Evolutionary conservation across 1,139 yeast species (phyloP).

Genomic region (Blastobotrys buckinghamii): DNA sequence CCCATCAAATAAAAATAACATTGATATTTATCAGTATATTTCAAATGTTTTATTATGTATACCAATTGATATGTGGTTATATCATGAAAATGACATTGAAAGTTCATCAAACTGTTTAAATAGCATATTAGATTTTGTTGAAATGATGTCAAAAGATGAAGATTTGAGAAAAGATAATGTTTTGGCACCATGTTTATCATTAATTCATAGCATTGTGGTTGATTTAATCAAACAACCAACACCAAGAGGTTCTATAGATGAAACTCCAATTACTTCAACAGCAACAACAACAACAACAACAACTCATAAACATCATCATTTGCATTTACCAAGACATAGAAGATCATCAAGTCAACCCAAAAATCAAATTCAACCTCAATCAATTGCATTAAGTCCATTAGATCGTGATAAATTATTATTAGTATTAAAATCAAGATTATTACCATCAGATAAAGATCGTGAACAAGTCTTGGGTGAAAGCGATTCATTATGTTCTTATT

Average conservation of each 20-base stretch:
- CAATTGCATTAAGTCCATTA: neutral
- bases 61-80: slow-evolving; percentile 16
- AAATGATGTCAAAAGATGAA: slow-evolving; percentile 10
- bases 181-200: slow-evolving; percentile 16
- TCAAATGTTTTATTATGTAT: slow-evolving; percentile 17
- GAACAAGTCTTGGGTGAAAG: slow-evolving; percentile 17
- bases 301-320: neutral
- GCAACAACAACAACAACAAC: neutral
- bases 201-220: slow-evolving; percentile 15
- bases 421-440: slow-evolving; percentile 10
- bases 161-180: slow-evolving; percentile 14
- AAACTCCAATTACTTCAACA: neutral
- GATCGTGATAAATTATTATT: slow-evolving; percentile 4
- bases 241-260: neutral
- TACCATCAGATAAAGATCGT: slow-evolving; percentile 21
- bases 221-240: slow-evolving; percentile 1
- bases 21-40: slow-evolving; percentile 17
- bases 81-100: slow-evolving; percentile 3
- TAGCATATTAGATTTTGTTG: slow-evolving; percentile 11
- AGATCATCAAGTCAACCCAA: neutral
- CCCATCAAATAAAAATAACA: slow-evolving; percentile 8
- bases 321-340: slow-evolving; percentile 1
- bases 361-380: neutral
- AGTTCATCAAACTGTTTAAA: slow-evolving; percentile 7
- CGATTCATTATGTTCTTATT: slow-evolving; percentile 17